Evolutionary conservation across 345 rosid genomes (phyloP).

Genomic region (Boechera stricta): DNA sequence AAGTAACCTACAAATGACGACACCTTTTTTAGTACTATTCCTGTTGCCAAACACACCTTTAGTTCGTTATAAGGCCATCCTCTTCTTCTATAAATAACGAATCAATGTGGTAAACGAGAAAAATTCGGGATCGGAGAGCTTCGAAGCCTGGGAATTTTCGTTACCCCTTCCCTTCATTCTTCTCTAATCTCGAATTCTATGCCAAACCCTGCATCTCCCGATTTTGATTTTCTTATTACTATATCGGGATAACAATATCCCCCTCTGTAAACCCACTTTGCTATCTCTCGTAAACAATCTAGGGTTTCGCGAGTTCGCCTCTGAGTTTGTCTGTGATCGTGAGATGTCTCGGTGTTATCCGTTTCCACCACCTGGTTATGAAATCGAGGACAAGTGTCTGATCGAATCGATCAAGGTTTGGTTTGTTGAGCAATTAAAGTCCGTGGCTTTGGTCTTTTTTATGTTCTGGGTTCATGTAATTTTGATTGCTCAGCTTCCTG

Average conservation of each 20-base stretch:
- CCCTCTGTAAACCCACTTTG: slow-evolving; percentile 8
- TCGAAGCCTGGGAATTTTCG: slow-evolving; percentile 31
- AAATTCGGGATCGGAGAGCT: slow-evolving; percentile 32
- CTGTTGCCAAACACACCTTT: slow-evolving; percentile 25
- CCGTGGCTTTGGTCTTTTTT: slow-evolving; percentile 20
- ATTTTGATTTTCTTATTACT: neutral
- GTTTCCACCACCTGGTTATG: slow-evolving; percentile 59
- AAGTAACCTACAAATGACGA: neutral
- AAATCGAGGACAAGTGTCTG: slow-evolving; percentile 46
- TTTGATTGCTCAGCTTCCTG: slow-evolving; percentile 49
- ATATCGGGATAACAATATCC: neutral
- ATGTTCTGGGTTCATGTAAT: slow-evolving; percentile 41
- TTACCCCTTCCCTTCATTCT: slow-evolving; percentile 4
- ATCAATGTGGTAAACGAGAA: neutral
- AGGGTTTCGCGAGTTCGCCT: slow-evolving; percentile 30
- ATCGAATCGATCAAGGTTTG: slow-evolving; percentile 57
- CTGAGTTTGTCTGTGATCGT: slow-evolving; percentile 24
- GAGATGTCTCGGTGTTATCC: slow-evolving; percentile 74
- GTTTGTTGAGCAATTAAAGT: slow-evolving; percentile 61
- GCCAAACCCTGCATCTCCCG: neutral
- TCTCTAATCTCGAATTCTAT: slow-evolving; percentile 11
- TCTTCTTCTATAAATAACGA: slow-evolving; percentile 22
- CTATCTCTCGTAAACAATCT: slow-evolving; percentile 24
- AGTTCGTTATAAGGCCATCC: slow-evolving; percentile 4
- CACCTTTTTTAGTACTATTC: neutral